Evolutionary conservation across 805 yeast genomes (phyloP), one percentile per base, ranked within the genome.

Genomic region (Teunomyces barrocoloradensis): DNA sequence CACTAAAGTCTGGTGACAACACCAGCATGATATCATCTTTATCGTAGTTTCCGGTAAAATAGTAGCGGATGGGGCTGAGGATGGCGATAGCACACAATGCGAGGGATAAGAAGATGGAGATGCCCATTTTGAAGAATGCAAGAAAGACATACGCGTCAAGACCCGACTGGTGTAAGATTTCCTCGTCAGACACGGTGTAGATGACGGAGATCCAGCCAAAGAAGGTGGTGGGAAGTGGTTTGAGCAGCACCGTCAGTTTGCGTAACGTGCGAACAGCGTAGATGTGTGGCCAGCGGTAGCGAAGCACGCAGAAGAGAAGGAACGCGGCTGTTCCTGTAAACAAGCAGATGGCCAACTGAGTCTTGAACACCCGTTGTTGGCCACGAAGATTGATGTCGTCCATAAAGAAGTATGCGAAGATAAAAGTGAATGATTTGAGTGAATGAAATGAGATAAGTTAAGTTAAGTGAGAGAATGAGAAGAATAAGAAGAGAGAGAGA

Each of bases 251-350:
- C 18, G 54, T 56, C 43, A 64, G 60, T 54, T 73, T 71, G 49
- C 84, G 59, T 40, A 78, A 66, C 10, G 84, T 75, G 47, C 86
- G 54, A 9, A 80, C 75, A 11, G 83, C 81, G 55, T 80, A 81
- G 47, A 81, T 70, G 48, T 79, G 74, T 7, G 85, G 85, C 70
- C 83, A 78, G 50, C 71, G 69, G 53, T 74, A 74, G 43, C 86
- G 62, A 27, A 77, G 62, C 28, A 77, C 52, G 52, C 85, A 81
- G 57, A 81, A 81, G 18, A 74, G 54, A 10, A 73, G 43, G 49
- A 81, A 78, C 21, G 79, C 69, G 9, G 70, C 49, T 6, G 68
- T 29, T 0, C 85, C 85, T n/a, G 75, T 58, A 41, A 69, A 57
- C 2, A 74, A 56, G 50, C 84, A 80, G 34, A 81, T 66, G 48